A percentile compares a stretch with the other conserved stretches of the same genome.
phyloP scores from a whole-genome alignment of 2,329 filamentous ascomycete species.

The Alternaria dauci region DNA sequence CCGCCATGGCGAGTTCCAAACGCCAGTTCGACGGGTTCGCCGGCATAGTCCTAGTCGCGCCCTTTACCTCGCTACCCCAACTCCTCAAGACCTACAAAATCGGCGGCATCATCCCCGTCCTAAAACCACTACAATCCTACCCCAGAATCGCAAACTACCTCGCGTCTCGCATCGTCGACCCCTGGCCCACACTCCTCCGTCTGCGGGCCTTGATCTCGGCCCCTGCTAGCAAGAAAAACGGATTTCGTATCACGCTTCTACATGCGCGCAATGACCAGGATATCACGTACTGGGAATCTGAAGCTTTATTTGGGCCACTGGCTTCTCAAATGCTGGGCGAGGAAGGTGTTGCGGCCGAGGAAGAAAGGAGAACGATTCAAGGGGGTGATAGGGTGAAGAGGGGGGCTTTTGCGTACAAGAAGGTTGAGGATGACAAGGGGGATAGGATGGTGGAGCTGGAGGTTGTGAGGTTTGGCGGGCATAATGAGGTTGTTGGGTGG shows the following conservation, averaged over 20 bases:
- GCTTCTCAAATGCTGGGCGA: constrained; percentile 41
- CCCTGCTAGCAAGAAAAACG: background rate
- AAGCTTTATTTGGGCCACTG: constrained; percentile 39
- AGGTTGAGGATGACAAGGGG: constrained; percentile 38
- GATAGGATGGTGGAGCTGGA: constrained; percentile 52
- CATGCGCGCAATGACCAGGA: constrained; percentile 84
- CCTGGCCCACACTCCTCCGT: constrained; percentile 77
- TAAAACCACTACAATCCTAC: constrained; percentile 76
- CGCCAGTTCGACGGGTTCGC: constrained; percentile 68
- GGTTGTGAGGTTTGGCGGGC: constrained; percentile 58
- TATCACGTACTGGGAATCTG: constrained; percentile 76
- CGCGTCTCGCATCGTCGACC: constrained; percentile 73
- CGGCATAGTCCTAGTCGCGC: constrained; percentile 79
- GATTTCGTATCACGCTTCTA: constrained; percentile 66
- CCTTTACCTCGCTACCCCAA: constrained; percentile 77
- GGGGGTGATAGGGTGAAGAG: constrained; percentile 43
- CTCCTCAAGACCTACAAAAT: constrained; percentile 81
- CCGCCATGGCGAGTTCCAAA: background rate
- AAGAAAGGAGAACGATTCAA: constrained; percentile 44
- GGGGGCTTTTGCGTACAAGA: constrained; percentile 49
- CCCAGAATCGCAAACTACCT: constrained; percentile 71
- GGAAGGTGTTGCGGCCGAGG: constrained; percentile 32
- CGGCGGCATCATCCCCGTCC: constrained; percentile 77
- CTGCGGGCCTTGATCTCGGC: constrained; percentile 61
- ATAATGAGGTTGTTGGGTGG: constrained; percentile 74